Evolutionary conservation across 257 asterid species (phyloP).

Genomic region (Solanum ahanhuiri): DNA sequence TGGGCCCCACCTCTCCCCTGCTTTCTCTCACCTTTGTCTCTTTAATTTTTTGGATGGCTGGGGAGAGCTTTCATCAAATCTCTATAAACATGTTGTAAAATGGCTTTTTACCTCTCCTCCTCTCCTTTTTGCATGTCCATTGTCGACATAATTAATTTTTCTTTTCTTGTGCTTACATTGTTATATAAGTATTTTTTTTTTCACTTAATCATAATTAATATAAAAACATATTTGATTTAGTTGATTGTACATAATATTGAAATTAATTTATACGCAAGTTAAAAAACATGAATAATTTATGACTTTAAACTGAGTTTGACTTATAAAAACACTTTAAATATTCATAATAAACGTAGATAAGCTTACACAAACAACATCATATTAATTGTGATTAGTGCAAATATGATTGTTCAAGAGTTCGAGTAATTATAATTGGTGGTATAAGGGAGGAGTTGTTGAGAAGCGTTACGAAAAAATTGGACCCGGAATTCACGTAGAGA

Average conservation of each 20-base stretch:
- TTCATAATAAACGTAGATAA: background rate
- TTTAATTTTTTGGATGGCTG: background rate
- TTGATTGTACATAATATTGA: too few relatives aligned
- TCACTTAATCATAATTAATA: too few relatives aligned
- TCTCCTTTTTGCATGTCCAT: background rate
- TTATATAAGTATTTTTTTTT: too few relatives aligned
- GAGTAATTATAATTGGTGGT: background rate
- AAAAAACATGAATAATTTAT: too few relatives aligned
- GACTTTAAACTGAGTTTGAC: background rate
- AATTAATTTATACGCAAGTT: too few relatives aligned
- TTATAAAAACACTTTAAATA: background rate
- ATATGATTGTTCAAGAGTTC: background rate
- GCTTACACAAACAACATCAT: background rate
- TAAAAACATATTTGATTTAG: too few relatives aligned
- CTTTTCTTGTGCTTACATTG: too few relatives aligned
- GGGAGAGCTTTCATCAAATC: background rate
- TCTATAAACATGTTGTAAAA: background rate
- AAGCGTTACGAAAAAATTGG: constrained; percentile 5
- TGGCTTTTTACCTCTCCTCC: background rate
- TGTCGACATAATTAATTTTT: background rate
- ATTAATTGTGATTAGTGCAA: background rate
- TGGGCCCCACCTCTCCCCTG: constrained; percentile 1
- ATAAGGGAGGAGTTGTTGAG: background rate
- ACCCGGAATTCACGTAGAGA: background rate
- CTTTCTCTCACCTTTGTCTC: constrained; percentile 20